These are phyloP conservation scores for Tetrahymena elliotti DNA, from an alignment of 73 alveolate genomes.

Conservation along the genomic window DNA sequence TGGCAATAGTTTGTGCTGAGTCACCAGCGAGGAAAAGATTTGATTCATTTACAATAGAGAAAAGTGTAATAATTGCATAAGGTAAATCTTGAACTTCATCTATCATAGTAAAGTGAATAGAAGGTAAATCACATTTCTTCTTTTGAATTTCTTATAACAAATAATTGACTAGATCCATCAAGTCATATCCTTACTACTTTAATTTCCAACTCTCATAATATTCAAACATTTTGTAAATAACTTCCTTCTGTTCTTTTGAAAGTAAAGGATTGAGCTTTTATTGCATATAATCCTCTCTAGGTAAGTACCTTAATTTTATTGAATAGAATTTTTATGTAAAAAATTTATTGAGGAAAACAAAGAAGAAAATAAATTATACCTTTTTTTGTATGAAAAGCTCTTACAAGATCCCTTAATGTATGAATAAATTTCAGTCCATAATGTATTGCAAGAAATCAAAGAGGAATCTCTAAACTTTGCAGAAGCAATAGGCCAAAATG, in stretches of 20 bases:
- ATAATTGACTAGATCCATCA: constrained; percentile 71
- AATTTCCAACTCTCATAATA: constrained; percentile 78
- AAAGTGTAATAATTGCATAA: constrained; percentile 36
- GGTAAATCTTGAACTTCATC: constrained; percentile 74
- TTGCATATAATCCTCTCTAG: constrained; percentile 21
- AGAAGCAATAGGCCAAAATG: constrained; percentile 15
- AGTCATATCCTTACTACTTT: constrained; percentile 56
- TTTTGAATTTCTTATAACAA: constrained; percentile 1
- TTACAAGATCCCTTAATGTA: constrained; percentile 68
- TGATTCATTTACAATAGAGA: constrained; percentile 28
- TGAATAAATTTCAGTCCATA: constrained; percentile 85
- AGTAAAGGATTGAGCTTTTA: neutral
- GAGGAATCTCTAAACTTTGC: neutral
- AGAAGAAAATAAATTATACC: neutral
- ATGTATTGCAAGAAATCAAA: constrained; percentile 32
- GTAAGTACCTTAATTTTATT: constrained; percentile 8
- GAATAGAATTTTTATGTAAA: neutral
- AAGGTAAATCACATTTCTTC: constrained; percentile 7
- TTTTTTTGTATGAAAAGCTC: constrained; percentile 26
- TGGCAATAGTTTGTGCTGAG: constrained; percentile 79
- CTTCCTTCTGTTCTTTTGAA: constrained; percentile 1
- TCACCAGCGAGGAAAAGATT: constrained; percentile 64
- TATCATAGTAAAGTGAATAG: constrained; percentile 49
- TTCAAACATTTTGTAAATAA: constrained; percentile 24
- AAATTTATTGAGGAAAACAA: neutral